Evolutionary conservation across 2,329 filamentous ascomycete genomes (phyloP), one percentile per base, ranked within the genome.

Genomic region (Diaporthe humulicola): DNA sequence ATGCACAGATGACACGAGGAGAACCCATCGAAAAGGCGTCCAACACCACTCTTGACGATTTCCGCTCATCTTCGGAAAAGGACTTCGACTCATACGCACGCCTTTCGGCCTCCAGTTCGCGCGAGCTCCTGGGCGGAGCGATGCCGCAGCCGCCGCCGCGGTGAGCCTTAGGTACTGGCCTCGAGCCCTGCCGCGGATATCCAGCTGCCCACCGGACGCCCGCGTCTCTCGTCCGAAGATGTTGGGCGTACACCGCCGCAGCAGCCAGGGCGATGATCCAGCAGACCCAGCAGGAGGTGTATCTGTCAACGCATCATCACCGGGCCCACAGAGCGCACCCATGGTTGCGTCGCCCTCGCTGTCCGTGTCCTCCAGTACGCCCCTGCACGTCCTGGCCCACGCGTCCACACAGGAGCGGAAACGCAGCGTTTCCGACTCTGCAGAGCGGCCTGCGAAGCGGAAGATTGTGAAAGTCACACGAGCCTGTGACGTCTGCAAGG

Each of bases 401-500:
- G 45, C 64, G 14, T 67, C 64, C 30, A 67, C 45, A 28, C 64
- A 67, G 64, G 45, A 67, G 64, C 64, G 64, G 64, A 67, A 67
- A 67, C 64, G 64, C 45, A 67, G 64, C 30, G 45, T 67, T 67
- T 67, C 64, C 64, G 45, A 17, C 22, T 67, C 64, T 67, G 42
- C 45, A 19, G 64, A 67, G 7, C 64, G 64, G 45, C 64, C 64
- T 25, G 22, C 15, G 8, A 67, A 67, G 45, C 64, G 64, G 45
- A 67, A 67, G 45, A 67, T 67, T 4, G 45, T 67, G 19, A 86
- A 85, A 76, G 82, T 84, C 7, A 84, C 80, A 69, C 78, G 82
- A n/a, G 84, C 84, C 8, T 85, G 84, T 72, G 84, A 85, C 74
- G 78, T 79, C 40, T 85, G 84, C 79, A 67, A 67, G 64, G 64